Conservation (phyloP, 345 rosid genomes). For the Lumnitzera littorea region DNA sequence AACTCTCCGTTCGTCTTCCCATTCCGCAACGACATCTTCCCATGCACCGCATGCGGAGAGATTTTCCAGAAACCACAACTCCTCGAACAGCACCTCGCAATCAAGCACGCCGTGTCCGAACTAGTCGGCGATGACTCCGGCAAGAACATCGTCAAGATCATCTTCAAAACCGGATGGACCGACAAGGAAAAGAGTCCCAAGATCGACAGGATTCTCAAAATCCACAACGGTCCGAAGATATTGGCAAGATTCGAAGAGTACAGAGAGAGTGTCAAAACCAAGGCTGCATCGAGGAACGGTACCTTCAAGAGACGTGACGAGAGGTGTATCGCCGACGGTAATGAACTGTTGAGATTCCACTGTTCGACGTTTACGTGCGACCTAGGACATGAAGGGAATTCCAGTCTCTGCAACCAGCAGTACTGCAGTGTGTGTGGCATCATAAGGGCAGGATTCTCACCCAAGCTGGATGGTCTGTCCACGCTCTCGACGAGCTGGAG, state of each 20-base stretch:
- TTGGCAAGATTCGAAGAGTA: slow-evolving; percentile 81
- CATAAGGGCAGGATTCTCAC: slow-evolving; percentile 72
- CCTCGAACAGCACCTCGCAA: slow-evolving; percentile 68
- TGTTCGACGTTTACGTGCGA: slow-evolving; percentile 85
- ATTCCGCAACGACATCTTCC: slow-evolving; percentile 61
- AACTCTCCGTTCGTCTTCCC: slow-evolving; percentile 36
- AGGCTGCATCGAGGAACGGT: slow-evolving; percentile 45
- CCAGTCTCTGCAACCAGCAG: slow-evolving; percentile 56
- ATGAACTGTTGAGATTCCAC: slow-evolving; percentile 83
- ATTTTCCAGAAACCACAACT: slow-evolving; percentile 43
- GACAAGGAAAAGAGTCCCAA: slow-evolving; percentile 31
- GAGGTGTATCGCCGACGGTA: slow-evolving; percentile 95
- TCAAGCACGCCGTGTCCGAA: slow-evolving; percentile 75
- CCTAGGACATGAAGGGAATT: slow-evolving; percentile 50
- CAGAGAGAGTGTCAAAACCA: slow-evolving; percentile 71
- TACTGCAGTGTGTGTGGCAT: slow-evolving; percentile 86
- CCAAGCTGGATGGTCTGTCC: slow-evolving; percentile 82
- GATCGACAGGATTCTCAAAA: slow-evolving; percentile 66
- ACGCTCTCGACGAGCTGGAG: slow-evolving; percentile 70
- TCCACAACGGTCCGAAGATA: slow-evolving; percentile 71
- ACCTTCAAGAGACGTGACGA: slow-evolving; percentile 42
- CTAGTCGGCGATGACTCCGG: slow-evolving; percentile 73
- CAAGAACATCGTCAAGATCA: slow-evolving; percentile 74
- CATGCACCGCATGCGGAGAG: slow-evolving; percentile 83
- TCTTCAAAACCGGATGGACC: slow-evolving; percentile 84